Evolutionary conservation across 208 protist species (phyloP).

Genomic region (Trypanosoma boissoni): DNA sequence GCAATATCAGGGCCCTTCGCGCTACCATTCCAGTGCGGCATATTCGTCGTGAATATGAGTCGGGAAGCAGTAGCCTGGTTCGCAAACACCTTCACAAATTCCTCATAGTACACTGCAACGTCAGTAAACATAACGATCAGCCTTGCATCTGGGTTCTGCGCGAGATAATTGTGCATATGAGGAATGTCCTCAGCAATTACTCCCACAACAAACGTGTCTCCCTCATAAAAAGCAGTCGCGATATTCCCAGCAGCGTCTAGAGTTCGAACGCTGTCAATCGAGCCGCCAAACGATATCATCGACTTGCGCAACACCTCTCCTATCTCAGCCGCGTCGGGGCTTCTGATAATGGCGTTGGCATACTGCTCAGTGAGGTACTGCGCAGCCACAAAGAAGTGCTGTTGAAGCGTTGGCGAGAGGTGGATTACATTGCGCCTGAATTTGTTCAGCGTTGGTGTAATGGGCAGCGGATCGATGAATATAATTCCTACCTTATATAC

Average conservation of each 20-base stretch:
- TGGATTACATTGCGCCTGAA: not conserved
- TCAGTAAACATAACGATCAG: constrained; percentile 36
- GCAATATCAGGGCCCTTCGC: constrained; percentile 6
- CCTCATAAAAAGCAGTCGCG: no score
- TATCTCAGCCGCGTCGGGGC: not conserved
- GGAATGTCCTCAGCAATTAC: no score
- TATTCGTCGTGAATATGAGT: constrained; percentile 34
- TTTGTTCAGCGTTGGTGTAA: not conserved
- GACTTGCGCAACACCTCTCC: not conserved
- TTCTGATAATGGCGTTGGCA: not conserved
- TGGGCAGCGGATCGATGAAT: not conserved
- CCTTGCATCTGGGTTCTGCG: not conserved
- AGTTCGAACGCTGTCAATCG: no score
- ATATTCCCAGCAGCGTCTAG: no score
- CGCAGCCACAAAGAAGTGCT: constrained; percentile 6
- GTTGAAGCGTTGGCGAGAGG: constrained; percentile 8
- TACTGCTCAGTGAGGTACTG: not conserved
- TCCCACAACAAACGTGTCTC: no score
- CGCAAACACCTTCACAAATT: constrained; percentile 27
- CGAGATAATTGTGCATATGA: not conserved
- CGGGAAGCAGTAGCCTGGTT: constrained; percentile 8
- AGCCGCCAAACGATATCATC: no score
- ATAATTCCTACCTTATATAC: not conserved
- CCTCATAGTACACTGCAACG: constrained; percentile 29
- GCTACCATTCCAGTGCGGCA: constrained; percentile 46